A percentile compares a stretch with the other conserved stretches of the same genome.
Evolutionary conservation across 2,329 filamentous ascomycete species (phyloP).

Genomic region (Fusarium sp.): DNA sequence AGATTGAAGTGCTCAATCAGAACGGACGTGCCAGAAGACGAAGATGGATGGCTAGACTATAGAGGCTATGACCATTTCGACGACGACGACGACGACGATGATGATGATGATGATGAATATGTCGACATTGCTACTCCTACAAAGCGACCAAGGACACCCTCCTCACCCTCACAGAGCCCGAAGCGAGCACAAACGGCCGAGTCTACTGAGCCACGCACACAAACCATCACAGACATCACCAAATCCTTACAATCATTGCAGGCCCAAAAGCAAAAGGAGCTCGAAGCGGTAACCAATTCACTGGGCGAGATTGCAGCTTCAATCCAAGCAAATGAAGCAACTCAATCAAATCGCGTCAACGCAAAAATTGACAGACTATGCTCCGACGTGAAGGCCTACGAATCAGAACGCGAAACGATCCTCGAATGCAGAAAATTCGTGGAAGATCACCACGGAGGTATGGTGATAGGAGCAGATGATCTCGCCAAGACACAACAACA

Average conservation of each 20-base stretch:
- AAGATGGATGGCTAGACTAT: background rate
- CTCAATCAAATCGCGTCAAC: background rate
- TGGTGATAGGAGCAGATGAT: background rate
- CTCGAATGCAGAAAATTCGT: background rate
- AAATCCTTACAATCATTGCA: background rate
- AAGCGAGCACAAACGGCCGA: background rate
- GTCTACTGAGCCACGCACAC: background rate
- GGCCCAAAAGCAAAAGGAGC: background rate
- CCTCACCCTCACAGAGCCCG: background rate
- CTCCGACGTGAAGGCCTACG: background rate
- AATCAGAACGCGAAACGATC: background rate
- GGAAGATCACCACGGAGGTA: background rate
- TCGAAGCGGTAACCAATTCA: background rate
- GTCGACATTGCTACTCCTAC: background rate
- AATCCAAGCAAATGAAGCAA: background rate
- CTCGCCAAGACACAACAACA: background rate
- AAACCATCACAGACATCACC: background rate
- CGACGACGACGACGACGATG: background rate
- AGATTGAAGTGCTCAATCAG: background rate
- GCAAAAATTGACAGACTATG: background rate
- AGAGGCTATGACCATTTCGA: background rate
- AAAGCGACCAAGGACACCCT: background rate
- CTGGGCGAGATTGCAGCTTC: background rate
- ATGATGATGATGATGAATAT: background rate
- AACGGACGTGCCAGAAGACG: fast-evolving